Conservation (phyloP, 768 basidiomycete genomes). For the Auricularia sp. region DNA sequence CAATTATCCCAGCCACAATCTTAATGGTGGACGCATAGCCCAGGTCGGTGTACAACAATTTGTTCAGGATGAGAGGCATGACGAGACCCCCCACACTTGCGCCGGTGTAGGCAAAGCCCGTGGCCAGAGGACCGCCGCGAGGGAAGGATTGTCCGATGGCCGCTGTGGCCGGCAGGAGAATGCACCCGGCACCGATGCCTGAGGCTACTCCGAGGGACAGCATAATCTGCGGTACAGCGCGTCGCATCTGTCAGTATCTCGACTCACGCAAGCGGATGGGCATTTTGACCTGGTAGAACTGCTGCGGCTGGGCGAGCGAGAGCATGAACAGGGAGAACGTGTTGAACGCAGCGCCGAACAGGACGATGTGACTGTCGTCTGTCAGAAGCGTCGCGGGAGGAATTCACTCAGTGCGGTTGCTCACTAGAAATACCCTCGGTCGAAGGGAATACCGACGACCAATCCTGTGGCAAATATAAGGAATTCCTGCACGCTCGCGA, state of each 20-base stretch:
- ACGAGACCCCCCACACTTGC: conserved; percentile 54
- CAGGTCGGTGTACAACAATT: conserved; percentile 19
- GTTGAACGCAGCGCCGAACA: conserved; percentile 36
- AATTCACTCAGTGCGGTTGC: neutral
- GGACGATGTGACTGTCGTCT: conserved; percentile 32
- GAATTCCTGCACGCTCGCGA: conserved; percentile 42
- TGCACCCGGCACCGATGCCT: conserved; percentile 39
- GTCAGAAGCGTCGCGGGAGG: neutral
- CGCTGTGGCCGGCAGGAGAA: conserved; percentile 39
- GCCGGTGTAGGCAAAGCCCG: conserved; percentile 45
- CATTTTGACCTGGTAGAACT: conserved; percentile 32
- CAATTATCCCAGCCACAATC: conserved; percentile 36
- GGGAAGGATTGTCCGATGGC: conserved; percentile 47
- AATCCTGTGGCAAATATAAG: conserved; percentile 36
- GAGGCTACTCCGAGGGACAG: conserved; percentile 40
- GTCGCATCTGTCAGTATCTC: conserved; percentile 1
- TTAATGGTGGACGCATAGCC: conserved; percentile 42
- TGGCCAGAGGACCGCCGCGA: conserved; percentile 36
- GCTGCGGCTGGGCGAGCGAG: conserved; percentile 32
- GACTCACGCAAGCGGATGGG: neutral
- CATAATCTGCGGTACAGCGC: conserved; percentile 33
- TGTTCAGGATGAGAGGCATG: conserved; percentile 56
- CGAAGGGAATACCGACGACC: conserved; percentile 38
- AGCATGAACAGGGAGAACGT: conserved; percentile 37
- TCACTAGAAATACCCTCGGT: conserved; percentile 42